Percentiles rank a stretch among this genome's conserved stretches.
phyloP scores from a whole-genome alignment of 1,284 basidiomycete genomes.

The Ceratobasidium theobromae region DNA sequence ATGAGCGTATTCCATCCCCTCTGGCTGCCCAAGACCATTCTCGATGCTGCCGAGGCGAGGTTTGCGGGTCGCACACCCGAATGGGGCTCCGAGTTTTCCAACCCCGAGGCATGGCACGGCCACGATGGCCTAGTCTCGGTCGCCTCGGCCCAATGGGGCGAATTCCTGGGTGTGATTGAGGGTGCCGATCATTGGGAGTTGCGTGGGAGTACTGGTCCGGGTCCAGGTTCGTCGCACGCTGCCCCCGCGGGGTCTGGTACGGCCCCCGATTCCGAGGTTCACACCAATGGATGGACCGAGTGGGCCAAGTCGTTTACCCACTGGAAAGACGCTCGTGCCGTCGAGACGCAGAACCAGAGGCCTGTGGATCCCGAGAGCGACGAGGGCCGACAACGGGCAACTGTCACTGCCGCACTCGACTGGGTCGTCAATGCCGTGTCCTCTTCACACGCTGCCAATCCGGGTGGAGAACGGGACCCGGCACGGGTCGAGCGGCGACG shows the following conservation, averaged over 20 bases:
- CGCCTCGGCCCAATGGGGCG: constrained; percentile 88
- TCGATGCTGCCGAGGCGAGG: constrained; percentile 72
- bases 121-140: constrained; percentile 95
- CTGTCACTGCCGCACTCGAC: constrained; percentile 20
- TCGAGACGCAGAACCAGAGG: background rate
- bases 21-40: constrained; percentile 93
- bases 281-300: constrained; percentile 3
- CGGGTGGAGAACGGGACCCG: constrained; percentile 16
- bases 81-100: constrained; percentile 5
- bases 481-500: background rate
- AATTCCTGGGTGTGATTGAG: constrained; percentile 88
- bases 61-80: constrained; percentile 8
- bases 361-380: background rate
- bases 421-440: constrained; percentile 20
- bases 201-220: constrained; percentile 67
- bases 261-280: background rate
- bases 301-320: constrained; percentile 16
- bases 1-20: constrained; percentile 90
- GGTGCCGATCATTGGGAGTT: constrained; percentile 97
- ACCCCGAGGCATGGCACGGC: constrained; percentile 43
- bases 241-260: background rate
- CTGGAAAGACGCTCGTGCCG: background rate
- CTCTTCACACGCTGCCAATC: constrained; percentile 27
- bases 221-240: background rate
- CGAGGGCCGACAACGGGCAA: background rate